Evolutionary conservation across 225 moss, liverwort and hornwort species (phyloP), one percentile per base, ranked within the genome.

Genomic region (Ulota crispa): DNA sequence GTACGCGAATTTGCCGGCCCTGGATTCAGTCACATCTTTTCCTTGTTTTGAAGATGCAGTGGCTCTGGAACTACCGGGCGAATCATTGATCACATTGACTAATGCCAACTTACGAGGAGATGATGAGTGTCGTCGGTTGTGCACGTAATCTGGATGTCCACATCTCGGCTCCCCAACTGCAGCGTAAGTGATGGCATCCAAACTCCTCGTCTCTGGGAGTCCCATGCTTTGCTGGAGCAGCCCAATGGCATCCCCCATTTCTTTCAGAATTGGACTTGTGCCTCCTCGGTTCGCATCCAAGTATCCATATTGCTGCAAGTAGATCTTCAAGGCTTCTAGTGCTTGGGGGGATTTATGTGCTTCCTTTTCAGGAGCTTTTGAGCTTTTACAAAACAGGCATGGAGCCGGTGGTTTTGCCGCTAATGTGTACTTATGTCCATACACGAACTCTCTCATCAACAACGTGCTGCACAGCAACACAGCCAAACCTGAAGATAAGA

Each of bases 261-360:
- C 82, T 77, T 80, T 71, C 37, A 88, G 43, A 64, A 90, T 73
- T 23, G 82, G 69, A 55, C 68, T 90, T 43, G 84, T 80, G 4
- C 50, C 80, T 75, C 53, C 77, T 11, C 80, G 53, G 62, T 86
- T 36, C 8, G 70, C 71, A 26, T 84, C 73, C 80, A 90, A 78
- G 72, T 90, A 90, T 27, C 90, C 90, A 75, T 82, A 90, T 60
- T 86, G 64, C 70, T 86, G 68, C 80, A 90, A 73, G 67, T 90
- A 88, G 64, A 62, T 36, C 62, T 61, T 86, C 77, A 90, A 80
- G 36, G 73, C 80, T 53, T 76, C 84, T 24, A 88, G 59, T 53
- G 90, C 86, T 74, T 84, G 71, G n/a, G 89, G 89, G 12, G 3
- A 64, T 76, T 83, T 27, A 45, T 85, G 89, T 26, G 24, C 54